These are phyloP conservation scores for Pichia sp. DNA, from an alignment of 1,139 yeast species.

Conservation along the genomic window DNA sequence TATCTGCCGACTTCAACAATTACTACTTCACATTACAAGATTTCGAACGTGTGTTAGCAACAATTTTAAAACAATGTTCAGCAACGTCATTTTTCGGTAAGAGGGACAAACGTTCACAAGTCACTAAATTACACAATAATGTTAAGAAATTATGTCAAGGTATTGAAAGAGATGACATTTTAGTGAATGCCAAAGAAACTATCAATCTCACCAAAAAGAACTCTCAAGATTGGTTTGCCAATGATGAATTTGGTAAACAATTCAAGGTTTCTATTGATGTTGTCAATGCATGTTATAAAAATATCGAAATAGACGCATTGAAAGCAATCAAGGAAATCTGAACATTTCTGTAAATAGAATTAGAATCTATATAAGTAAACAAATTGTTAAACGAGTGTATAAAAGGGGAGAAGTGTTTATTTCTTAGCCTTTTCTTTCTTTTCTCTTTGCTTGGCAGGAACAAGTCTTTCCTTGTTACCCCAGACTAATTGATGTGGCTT, in stretches of 20 bases:
- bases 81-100: slow-evolving; percentile 10
- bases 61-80: slow-evolving; percentile 13
- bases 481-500: slow-evolving; percentile 77
- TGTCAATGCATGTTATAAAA: slow-evolving; percentile 17
- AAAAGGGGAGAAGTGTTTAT: too few species aligned
- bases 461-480: slow-evolving; percentile 71
- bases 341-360: slow-evolving; percentile 2
- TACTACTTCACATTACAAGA: slow-evolving; percentile 25
- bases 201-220: not conserved
- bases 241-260: slow-evolving; percentile 22
- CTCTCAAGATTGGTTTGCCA: slow-evolving; percentile 21
- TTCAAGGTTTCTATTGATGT: slow-evolving; percentile 20
- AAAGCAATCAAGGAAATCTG: slow-evolving; percentile 21
- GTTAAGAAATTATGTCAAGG: slow-evolving; percentile 5
- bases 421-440: slow-evolving; percentile 28
- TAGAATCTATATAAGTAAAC: not conserved
- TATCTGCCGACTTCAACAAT: slow-evolving; percentile 24
- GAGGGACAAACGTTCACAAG: slow-evolving; percentile 1
- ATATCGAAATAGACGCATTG: slow-evolving; percentile 19
- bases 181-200: not conserved
- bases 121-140: not conserved
- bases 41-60: slow-evolving; percentile 21
- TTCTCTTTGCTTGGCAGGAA: slow-evolving; percentile 61
- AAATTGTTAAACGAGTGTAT: too few species aligned
- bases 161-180: slow-evolving; percentile 10